Conservation (phyloP, 192 early-diverging fungal genomes). For the Gamsiella multidivaricata region DNA sequence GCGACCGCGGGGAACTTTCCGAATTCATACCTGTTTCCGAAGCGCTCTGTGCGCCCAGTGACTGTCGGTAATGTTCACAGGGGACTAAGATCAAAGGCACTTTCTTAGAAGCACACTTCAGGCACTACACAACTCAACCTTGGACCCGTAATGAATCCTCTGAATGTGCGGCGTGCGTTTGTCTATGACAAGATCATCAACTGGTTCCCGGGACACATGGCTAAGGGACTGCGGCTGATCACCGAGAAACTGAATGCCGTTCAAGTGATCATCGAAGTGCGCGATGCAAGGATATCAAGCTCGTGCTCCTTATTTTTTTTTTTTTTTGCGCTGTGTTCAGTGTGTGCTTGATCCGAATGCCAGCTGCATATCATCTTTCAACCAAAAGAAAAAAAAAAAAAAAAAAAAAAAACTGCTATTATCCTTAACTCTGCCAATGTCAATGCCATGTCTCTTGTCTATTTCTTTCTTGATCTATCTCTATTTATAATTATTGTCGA, state of each 20-base stretch:
- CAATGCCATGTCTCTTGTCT: neutral
- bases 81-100: too few relatives aligned
- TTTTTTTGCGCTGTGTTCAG: neutral
- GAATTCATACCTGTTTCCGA: too few relatives aligned
- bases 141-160: constrained; percentile 27
- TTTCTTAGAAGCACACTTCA: too few relatives aligned
- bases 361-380: neutral
- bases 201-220: constrained; percentile 93
- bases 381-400: too few relatives aligned
- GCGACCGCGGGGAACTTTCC: too few relatives aligned
- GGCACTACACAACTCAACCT: neutral
- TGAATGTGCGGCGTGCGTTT: constrained; percentile 41
- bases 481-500: neutral
- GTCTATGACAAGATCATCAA: constrained; percentile 76
- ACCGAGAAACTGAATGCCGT: constrained; percentile 74
- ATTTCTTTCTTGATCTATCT: constrained; percentile 1
- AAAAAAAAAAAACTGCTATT: too few relatives aligned
- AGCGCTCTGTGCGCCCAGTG: too few relatives aligned
- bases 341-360: neutral
- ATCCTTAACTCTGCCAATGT: constrained; percentile 40
- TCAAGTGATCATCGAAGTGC: constrained; percentile 92
- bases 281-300: constrained; percentile 83
- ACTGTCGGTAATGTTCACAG: too few relatives aligned
- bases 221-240: constrained; percentile 80
- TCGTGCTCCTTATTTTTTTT: constrained; percentile 17